A percentile compares a stretch with the other conserved stretches of the same genome.
These are phyloP conservation scores for Thelonectria olida DNA, from an alignment of 2,329 filamentous ascomycete species.

Conservation along the genomic window DNA sequence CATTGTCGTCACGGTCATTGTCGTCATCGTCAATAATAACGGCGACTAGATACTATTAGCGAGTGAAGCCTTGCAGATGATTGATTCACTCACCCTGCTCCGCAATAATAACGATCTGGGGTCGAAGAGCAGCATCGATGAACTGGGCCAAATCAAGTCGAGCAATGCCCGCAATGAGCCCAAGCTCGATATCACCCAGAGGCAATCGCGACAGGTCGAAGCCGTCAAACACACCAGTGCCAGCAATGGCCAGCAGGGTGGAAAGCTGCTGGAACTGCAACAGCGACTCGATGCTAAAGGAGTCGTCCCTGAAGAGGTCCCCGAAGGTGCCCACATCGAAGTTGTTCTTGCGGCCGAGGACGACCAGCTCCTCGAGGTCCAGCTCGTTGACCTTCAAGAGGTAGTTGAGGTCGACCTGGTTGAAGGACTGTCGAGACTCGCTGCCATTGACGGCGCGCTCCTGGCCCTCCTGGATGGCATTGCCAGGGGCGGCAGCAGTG, in stretches of 20 bases:
- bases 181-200: conserved; percentile 42
- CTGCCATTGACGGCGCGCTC: conserved; percentile 47
- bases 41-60: not conserved
- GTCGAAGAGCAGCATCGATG: conserved; percentile 38
- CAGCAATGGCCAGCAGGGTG: conserved; percentile 46
- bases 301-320: conserved; percentile 50
- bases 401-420: conserved; percentile 54
- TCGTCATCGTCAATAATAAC: not conserved
- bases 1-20: not conserved
- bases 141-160: conserved; percentile 43
- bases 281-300: conserved; percentile 52
- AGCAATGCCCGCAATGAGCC: conserved; percentile 40
- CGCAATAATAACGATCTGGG: conserved; percentile 42
- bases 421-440: conserved; percentile 54
- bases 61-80: not conserved
- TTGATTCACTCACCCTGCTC: conserved; percentile 31
- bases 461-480: conserved; percentile 47
- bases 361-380: conserved; percentile 53
- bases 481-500: conserved; percentile 54
- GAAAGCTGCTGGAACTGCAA: conserved; percentile 54
- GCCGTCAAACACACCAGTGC: conserved; percentile 42
- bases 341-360: conserved; percentile 52
- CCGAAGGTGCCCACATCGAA: conserved; percentile 56
- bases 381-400: conserved; percentile 58
- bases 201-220: conserved; percentile 40